Base-by-base conservation (phyloP, 352 stramenopile genomes). In the Phytophthora tentaculata region DNA sequence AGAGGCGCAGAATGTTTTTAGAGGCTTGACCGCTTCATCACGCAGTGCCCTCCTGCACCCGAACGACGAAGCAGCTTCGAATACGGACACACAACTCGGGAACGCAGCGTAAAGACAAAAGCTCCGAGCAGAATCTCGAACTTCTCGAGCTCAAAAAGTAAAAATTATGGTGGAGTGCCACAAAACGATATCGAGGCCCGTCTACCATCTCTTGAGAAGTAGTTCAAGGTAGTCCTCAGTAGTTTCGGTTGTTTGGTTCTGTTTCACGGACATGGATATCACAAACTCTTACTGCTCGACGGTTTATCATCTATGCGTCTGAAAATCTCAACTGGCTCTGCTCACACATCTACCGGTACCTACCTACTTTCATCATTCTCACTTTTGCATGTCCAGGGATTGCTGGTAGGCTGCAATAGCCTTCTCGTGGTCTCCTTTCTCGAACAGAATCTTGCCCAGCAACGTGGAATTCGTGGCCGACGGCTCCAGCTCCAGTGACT, bases 401-500 rank as follows among this genome's bases (percentile, higher is more conserved):
- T 88, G 87, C 67, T 96, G 86, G 63, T 96, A 96, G 35, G 88
- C 88, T 50, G 85, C 79, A 55, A 96, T 95, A 51, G 88, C 88
- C 49, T 89, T 89, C 68, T 96, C 86, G 64, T 94, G 84, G 73
- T 96, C 88, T 10, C 88, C 88, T 61, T 94, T 94, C 57, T 96
- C 88, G 53, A 95, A 96, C 26, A 95, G 68, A 51, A 96, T 94
- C 71, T 96, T 95, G 53, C 88, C 88, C 39, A 95, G 66, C 56
- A 96, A 64, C 37, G 88, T 96, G 64, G 79, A 94, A 68, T 95
- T 94, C 6, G 86, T 89, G 3, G 86, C 88, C n/a, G 82, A 90
- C 44, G 86, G 77, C 69, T 94, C 86, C 24, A 94, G 65, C 23
- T 88, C 77, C 8, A 96, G 56, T 37, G 88, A 94, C 56, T 69